phyloP scores from a whole-genome alignment of 129 eudicot species.

The Helichrysum umbraculigerum region DNA sequence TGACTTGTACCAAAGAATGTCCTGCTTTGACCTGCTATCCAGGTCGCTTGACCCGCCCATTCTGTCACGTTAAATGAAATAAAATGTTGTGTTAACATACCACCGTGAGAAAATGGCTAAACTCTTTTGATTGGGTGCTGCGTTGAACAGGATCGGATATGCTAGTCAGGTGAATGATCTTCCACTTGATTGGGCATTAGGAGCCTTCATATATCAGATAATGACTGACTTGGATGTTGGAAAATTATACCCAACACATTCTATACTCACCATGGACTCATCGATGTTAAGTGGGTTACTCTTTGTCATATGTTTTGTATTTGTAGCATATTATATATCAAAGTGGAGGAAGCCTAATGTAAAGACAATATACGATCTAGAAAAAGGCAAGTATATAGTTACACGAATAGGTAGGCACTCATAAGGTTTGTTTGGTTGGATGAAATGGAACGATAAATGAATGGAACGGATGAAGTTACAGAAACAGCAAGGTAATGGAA shows the following conservation, averaged over 20 bases:
- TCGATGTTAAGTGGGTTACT: conserved; percentile 39
- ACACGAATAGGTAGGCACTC: conserved; percentile 73
- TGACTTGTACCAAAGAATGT: background rate
- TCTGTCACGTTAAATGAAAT: background rate
- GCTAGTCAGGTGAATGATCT: conserved; percentile 70
- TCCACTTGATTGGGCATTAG: conserved; percentile 98
- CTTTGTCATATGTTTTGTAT: conserved; percentile 38
- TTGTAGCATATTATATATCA: conserved; percentile 47
- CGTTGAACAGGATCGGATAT: conserved; percentile 62
- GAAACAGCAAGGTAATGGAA: conserved; percentile 4
- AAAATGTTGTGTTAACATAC: background rate
- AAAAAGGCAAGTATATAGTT: conserved; percentile 89
- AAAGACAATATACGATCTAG: conserved; percentile 91
- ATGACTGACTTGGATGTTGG: conserved; percentile 33
- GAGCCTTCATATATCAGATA: conserved; percentile 80
- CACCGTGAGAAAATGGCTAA: background rate
- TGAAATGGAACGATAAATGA: conserved; percentile 2
- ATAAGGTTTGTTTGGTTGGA: conserved; percentile 29
- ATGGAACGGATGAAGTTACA: background rate
- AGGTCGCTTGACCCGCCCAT: background rate
- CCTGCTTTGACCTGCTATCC: background rate
- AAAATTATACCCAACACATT: conserved; percentile 38
- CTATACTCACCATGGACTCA: conserved; percentile 30
- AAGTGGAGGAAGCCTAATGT: conserved; percentile 73
- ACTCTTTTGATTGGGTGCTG: conserved; percentile 11